phyloP scores from a whole-genome alignment of 2,329 filamentous ascomycete species.

The Aspergillus awamori region DNA sequence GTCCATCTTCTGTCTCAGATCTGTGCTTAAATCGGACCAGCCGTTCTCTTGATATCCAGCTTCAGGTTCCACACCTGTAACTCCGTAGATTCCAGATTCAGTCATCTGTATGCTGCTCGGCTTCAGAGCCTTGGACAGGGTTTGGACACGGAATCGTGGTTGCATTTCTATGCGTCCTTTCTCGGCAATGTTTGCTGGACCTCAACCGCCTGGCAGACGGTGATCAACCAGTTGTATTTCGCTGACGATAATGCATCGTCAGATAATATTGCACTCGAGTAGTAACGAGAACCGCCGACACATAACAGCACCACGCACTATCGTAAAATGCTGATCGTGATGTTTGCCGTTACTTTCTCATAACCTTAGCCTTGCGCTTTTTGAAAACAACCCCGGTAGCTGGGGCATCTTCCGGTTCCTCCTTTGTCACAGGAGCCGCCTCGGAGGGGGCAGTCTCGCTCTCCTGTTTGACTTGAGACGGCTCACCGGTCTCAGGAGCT shows the following conservation, averaged over 20 bases:
- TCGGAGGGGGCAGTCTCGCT: background rate
- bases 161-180: background rate
- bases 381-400: conserved; percentile 49
- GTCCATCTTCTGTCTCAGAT: background rate
- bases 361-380: conserved; percentile 52
- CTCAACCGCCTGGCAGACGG: background rate
- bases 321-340: background rate
- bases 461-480: background rate
- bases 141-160: background rate
- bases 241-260: background rate
- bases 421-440: conserved; percentile 17
- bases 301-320: background rate
- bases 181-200: background rate
- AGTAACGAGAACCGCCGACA: background rate
- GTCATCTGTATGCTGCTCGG: background rate
- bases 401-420: conserved; percentile 31
- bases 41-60: background rate
- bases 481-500: conserved; percentile 16
- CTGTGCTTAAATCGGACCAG: background rate
- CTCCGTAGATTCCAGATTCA: background rate
- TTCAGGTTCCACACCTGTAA: background rate
- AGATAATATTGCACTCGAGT: background rate
- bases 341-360: conserved; percentile 36
- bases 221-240: background rate
- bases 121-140: background rate